These are phyloP conservation scores for Penicillium sp. DNA, from an alignment of 2,329 filamentous ascomycete genomes.

Conservation along the genomic window DNA sequence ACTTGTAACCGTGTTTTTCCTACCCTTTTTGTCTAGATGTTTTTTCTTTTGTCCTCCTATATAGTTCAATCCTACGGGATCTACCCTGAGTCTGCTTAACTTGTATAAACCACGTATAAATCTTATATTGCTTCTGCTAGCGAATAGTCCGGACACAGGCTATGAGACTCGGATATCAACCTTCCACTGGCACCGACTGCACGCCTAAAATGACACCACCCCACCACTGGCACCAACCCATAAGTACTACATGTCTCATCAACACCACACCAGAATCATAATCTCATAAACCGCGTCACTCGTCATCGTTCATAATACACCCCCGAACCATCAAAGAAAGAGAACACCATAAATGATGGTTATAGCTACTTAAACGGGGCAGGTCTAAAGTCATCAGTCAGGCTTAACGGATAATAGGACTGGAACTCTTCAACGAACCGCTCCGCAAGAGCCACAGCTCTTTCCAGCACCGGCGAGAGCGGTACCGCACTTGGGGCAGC, in stretches of 20 bases:
- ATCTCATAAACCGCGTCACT: constrained; percentile 6
- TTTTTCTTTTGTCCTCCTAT: constrained; percentile 19
- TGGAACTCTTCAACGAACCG: constrained; percentile 18
- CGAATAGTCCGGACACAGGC: neutral
- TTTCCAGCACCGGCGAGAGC: constrained; percentile 17
- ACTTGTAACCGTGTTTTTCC: constrained; percentile 7
- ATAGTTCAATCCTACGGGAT: constrained; percentile 16
- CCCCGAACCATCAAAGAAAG: neutral
- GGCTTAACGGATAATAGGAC: neutral
- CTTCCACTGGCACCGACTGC: neutral
- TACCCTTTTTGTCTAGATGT: constrained; percentile 8
- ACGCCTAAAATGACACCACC: neutral
- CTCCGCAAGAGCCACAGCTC: constrained; percentile 29
- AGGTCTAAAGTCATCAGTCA: constrained; percentile 20
- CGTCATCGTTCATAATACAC: constrained; percentile 1
- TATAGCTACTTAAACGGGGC: constrained; percentile 25
- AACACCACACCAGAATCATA: constrained; percentile 2
- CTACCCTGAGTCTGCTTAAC: neutral
- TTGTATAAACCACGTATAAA: neutral
- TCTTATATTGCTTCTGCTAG: neutral
- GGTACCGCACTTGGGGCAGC: constrained; percentile 28
- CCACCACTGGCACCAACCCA: neutral
- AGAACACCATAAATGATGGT: neutral
- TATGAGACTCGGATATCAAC: neutral
- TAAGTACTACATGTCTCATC: neutral